Conservation (phyloP, 441 rosid species). For the Gossypium schwendimanii region DNA sequence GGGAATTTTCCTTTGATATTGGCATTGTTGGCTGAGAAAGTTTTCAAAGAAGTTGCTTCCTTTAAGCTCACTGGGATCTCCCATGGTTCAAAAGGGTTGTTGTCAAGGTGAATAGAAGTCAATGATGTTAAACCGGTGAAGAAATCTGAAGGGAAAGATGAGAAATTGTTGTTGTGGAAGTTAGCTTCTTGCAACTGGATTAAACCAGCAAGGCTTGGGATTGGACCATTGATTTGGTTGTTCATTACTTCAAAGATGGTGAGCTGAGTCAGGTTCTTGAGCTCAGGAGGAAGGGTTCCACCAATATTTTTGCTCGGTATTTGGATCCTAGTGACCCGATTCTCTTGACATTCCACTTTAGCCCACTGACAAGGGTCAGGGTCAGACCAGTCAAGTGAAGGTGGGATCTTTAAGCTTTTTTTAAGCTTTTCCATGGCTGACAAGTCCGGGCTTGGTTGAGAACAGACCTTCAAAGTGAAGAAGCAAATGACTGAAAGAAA, state of each 20-base stretch:
- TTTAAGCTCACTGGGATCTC: conserved; percentile 45
- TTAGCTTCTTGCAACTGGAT: conserved; percentile 31
- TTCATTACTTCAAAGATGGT: conserved; percentile 47
- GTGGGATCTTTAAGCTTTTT: conserved; percentile 33
- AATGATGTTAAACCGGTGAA: conserved; percentile 48
- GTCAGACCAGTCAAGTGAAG: conserved; percentile 52
- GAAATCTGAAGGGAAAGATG: conserved; percentile 52
- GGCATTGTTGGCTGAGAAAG: conserved; percentile 51
- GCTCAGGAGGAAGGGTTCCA: conserved; percentile 56
- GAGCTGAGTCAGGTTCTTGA: conserved; percentile 43
- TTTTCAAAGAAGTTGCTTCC: conserved; percentile 41
- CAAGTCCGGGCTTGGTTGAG: conserved; percentile 36
- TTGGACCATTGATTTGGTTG: conserved; percentile 44
- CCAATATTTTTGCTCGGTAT: conserved; percentile 35
- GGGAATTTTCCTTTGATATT: conserved; percentile 55
- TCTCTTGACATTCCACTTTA: conserved; percentile 33
- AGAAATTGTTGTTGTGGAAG: conserved; percentile 47
- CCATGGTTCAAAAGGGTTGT: conserved; percentile 57
- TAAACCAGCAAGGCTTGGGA: conserved; percentile 67
- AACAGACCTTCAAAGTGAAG: conserved; percentile 7
- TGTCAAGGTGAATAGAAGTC: conserved; percentile 30
- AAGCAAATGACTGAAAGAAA: conserved; percentile 13
- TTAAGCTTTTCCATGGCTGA: conserved; percentile 53
- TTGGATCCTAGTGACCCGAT: conserved; percentile 50
- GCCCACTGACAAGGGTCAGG: conserved; percentile 66